Evolutionary conservation across 768 basidiomycete genomes (phyloP), one percentile per base, ranked within the genome.

Genomic region (Lanmaoa rubissima): DNA sequence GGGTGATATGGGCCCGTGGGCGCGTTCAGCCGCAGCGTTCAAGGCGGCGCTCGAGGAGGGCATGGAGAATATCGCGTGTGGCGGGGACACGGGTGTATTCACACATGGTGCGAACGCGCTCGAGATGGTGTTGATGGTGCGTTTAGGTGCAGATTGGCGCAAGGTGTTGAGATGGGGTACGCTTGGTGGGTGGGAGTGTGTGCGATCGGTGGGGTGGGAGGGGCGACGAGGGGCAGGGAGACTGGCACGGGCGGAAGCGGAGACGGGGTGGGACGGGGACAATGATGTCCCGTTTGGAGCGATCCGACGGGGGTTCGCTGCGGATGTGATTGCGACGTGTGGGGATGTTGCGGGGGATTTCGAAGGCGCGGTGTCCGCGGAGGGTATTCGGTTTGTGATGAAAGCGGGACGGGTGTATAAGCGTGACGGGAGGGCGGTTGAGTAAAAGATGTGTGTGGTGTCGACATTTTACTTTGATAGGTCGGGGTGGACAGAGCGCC

Each of bases 31-130:
- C 38, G 58, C 57, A 10, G 74, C 76, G 5, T 87, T 88, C 72
- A 61, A 69, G 51, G 67, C 69, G 6, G 83, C 79, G 13, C 62
- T 86, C 7, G 69, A 69, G 42, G 62, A 68, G 4, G 76, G 75
- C 0, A 70, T 79, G 59, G 75, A 79, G 11, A 75, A 76, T 51
- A 76, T 87, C 50, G 83, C 83, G 8, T 82, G 81, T 63, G 85
- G 85, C 8, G 84, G 85, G 1, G 84, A 87, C 67, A 87, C 85
- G 2, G 86, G 85, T 10, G 78, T 79, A 2, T 87, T 87, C 66
- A 61, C 78, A 17, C 86, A 86, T 63, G 85, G 84, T 1, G 71
- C 76, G 59, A 87, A 87, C 62, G 77, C 81, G 28, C 68, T 81
- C 41, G 86, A 87, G 74, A 73, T 87, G 76, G 72, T 78, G 61